Evolutionary conservation across 495 filamentous ascomycete genomes (phyloP).

Genomic region (Daldinia childiae): DNA sequence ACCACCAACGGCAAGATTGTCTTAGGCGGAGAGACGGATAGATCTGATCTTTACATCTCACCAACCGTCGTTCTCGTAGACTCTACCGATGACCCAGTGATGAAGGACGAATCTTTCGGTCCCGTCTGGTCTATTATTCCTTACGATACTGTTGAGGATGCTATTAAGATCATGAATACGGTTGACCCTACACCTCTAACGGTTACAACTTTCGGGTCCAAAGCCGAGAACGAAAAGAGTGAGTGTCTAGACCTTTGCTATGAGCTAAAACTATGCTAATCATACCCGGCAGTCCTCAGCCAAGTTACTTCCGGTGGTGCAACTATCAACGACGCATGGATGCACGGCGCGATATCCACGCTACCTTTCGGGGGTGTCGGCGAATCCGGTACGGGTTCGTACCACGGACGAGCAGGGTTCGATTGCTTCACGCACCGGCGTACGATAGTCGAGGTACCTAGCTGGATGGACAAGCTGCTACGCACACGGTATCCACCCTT

Average conservation of each 20-base stretch:
- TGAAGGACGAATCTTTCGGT: constrained; percentile 87
- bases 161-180: constrained; percentile 76
- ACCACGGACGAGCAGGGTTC: constrained; percentile 84
- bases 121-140: constrained; percentile 84
- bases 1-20: constrained; percentile 83
- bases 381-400: constrained; percentile 81
- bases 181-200: constrained; percentile 83
- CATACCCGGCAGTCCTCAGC: constrained; percentile 59
- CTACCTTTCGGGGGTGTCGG: constrained; percentile 93
- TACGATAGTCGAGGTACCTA: constrained; percentile 75
- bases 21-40: constrained; percentile 83
- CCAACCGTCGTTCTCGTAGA: constrained; percentile 84
- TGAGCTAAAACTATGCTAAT: constrained; percentile 7
- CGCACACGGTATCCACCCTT: constrained; percentile 85
- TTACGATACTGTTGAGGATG: constrained; percentile 79
- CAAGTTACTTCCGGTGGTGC: constrained; percentile 79
- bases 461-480: constrained; percentile 82
- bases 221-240: constrained; percentile 75
- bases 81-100: constrained; percentile 76
- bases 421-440: constrained; percentile 86
- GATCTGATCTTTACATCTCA: constrained; percentile 80
- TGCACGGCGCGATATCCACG: constrained; percentile 79
- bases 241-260: constrained; percentile 29
- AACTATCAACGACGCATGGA: constrained; percentile 81
- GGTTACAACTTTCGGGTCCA: constrained; percentile 84